Evolutionary conservation across 768 basidiomycete species (phyloP), one percentile per base, ranked within the genome.

Genomic region (Hemileccinum rubropunctum): DNA sequence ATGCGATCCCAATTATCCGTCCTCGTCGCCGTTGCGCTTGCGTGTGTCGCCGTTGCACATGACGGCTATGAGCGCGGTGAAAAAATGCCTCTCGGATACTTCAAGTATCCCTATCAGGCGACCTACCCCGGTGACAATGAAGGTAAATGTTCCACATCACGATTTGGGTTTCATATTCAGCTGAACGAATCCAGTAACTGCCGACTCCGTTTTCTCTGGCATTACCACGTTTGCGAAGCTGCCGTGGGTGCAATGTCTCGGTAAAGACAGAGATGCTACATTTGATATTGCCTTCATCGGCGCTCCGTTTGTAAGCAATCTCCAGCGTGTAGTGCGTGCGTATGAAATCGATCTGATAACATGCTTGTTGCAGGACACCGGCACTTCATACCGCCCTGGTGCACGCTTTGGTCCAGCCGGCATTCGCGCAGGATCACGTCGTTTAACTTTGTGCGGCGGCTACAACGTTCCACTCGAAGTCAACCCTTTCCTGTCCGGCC

Each of bases 251-350:
- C 80, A 84, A 56, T 93, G 91, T 64, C 79, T 93, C 44, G 82
- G 81, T 37, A 77, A 77, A 54, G 80, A 86, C 47, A 75, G 65
- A 41, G 61, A 81, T 45, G 64, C 72, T 26, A 65, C 76, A 1
- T 84, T 89, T 57, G 92, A 95, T 66, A 84, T 95, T 48, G 91
- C 88, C 20, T 81, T 95, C 64, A 68, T 94, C 35, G 91, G 86
- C 27, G 86, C 85, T 35, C 86, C 86, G 1, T 88, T 89, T 60
- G 84, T 86, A 69, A 62, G 79, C 63, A 17, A n/a, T 18, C 26
- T 33, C 13, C 5, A 30, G 3, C 12, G n/a, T 32, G 21, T n/a
- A 36, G 9, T 17, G 28, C 8, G 11, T 13, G 33, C 2, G 17
- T 26, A 14, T 13, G 14, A 9, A 17, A 18, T 40, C 9, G 21